Base-by-base conservation (phyloP, 2,329 filamentous ascomycete species). In the Polychaeton citri region DNA sequence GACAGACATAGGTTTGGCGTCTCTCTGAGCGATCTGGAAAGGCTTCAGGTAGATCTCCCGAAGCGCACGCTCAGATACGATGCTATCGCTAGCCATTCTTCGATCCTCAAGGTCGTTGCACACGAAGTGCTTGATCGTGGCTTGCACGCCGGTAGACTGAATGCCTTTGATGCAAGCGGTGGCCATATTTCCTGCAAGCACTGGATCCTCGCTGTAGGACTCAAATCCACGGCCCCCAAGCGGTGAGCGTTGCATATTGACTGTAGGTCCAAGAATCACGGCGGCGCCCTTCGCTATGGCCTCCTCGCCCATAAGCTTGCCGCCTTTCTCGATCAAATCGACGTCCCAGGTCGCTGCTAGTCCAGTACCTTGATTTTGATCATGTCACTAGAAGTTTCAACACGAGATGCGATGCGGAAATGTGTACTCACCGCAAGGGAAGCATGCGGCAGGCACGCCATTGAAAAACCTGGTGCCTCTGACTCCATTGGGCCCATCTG, bases 171-270 rank as follows among this genome's bases (percentile, higher is more conserved):
- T 63, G 37, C 71, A 71, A 19, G 66, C 62, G 46, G 81, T 76
- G 1, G 71, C 75, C 38, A 81, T 68, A 50, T 84, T 78, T 3
- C 79, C 37, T 82, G 81, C 83, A 4, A 92, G 66, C 7, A 79
- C 70, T 0, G 83, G 83, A 46, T 90, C 84, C 55, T 90, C 84
- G 0, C 81, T 85, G 55, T 86, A 90, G 0, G 82, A 86, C 58
- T 92, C 84, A 46, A 90, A 92, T 44, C 86, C 86, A 40, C 84
- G 71, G 13, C 84, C 84, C n/a, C 83, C 83, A 0, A 90, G 67
- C 0, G 84, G 84, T 34, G 81, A 81, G 12, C 84, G 73, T 50
- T 90, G 83, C 66, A 85, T 79, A 61, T 83, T 86, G 21, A 86
- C 76, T 1, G 82, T 87, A 2, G 81, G 82, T 0, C 78, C 82